Percentiles rank a stretch among this genome's conserved stretches.
phyloP scores from a whole-genome alignment of 73 alveolate genomes.

The Paramecium sexaurelia region DNA sequence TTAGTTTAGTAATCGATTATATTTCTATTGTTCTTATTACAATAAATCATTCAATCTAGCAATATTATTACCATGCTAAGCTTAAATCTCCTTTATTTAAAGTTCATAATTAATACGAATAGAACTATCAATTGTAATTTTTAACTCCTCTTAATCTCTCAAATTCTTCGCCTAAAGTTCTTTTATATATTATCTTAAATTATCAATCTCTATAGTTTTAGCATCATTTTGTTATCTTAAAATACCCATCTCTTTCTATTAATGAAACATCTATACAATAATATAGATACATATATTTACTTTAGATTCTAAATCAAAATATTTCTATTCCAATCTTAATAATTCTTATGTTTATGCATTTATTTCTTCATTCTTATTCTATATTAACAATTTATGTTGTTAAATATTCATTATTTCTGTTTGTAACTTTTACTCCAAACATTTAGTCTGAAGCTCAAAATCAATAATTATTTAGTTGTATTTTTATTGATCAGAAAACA shows the following conservation, averaged over 20 bases:
- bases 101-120: neutral
- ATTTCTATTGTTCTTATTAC: neutral
- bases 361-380: slow-evolving; percentile 46
- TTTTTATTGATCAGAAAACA: slow-evolving; percentile 12
- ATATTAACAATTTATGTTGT: neutral
- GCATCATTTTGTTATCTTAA: neutral
- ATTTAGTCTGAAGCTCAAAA: neutral
- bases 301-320: slow-evolving; percentile 18
- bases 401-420: neutral
- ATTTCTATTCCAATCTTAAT: neutral
- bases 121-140: neutral
- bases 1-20: neutral
- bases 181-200: neutral
- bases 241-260: neutral
- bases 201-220: slow-evolving; percentile 14
- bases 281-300: neutral
- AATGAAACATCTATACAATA: neutral
- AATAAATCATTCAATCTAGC: neutral
- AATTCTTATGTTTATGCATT: neutral
- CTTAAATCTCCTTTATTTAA: neutral
- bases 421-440: neutral
- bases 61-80: neutral
- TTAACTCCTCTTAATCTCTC: slow-evolving; percentile 1
- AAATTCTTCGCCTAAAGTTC: neutral
- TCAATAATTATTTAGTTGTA: slow-evolving; percentile 21